Evolutionary conservation across 192 early-diverging fungal genomes (phyloP), one percentile per base, ranked within the genome.

Genomic region (Nowakowskiella sp.): DNA sequence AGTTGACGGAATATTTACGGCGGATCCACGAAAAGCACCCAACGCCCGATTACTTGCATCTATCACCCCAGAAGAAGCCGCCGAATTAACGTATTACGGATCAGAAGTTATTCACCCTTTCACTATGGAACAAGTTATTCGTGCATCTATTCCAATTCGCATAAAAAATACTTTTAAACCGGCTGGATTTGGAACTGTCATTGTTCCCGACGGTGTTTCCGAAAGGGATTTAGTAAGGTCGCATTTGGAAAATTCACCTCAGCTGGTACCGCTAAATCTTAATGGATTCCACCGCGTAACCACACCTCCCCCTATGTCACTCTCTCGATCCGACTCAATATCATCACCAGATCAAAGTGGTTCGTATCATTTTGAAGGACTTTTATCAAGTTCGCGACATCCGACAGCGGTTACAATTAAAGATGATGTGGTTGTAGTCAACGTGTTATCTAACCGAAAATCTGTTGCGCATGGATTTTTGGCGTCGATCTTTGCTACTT

Each of bases 381-480:
- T 39, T 13, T 19, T 39, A 19, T 13, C 36, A 19, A 47, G 43
- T 51, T 10, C 8, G 16, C 44, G 78, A 49, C 89, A 90, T 53
- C 89, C 94, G 26, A 99, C 93, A 0, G 95, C 95, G 34, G 90
- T 94, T n/a, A 99, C 95, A 23, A 96, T 99, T 77, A 99, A 99
- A 57, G 91, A 99, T 60, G 80, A 89, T 49, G 88, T 97, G 26
- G 87, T 87, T 34, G 90, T 99, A 13, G 73, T 99, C 26, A 99
- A 97, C 74, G 83, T 99, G 23, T 92, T 95, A 60, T 97, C 93
- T 3, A 95, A 99, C 71, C 82, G 93, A 36, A 96, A 95, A 66
- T 87, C 80, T 44, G 87, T 93, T 39, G 86, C 86, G 49, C 92
- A 99, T 59, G 95, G 95, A 10, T 99, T 99, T 63, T 91, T 99